Evolutionary conservation across 495 filamentous ascomycete species (phyloP), one percentile per base, ranked within the genome.

Genomic region (Aspergillus saccharolyticus): DNA sequence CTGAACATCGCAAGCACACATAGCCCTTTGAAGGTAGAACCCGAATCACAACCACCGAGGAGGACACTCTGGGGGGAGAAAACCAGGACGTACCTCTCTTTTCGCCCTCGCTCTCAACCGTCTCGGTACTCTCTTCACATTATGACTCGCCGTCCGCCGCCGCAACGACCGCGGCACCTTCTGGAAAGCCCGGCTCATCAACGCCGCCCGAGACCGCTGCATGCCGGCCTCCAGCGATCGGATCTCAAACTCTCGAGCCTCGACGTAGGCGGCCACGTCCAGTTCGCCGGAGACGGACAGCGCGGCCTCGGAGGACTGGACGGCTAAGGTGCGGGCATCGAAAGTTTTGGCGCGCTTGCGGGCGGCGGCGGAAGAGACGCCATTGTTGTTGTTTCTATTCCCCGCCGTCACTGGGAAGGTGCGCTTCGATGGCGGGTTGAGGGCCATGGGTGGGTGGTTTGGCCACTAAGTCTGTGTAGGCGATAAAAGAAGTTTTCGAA

Each of bases 61-160:
- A 49, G 42, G 46, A n/a, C 28, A 20, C 52, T 20, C 0, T 16
- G 15, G 42, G 39, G 30, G 8, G 9, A 52, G 19, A 24, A 21
- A 12, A 8, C n/a, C n/a, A n/a, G 51, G 44, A 65, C 64, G 47
- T 70, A 86, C 83, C 78, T 98, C 94, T 65, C 79, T 81, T 62
- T 74, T 82, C 1, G 89, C 91, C 64, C 89, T 78, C 22, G 66
- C 74, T 56, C 85, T 80, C 61, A 98, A 73, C 60, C 89, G 76
- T 64, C 84, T 88, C 22, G 94, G 94, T n/a, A 98, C 86, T 52
- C 85, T 81, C 72, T 95, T 96, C 44, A 88, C 87, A 83, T 97
- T 96, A 70, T 98, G 94, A 69, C 90, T 95, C 19, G 91, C 94
- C 0, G 94, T 96, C 60, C 94, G 80, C 54, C 94, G 78, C 48